Evolutionary conservation across 1,139 yeast genomes (phyloP), one percentile per base, ranked within the genome.

Genomic region (Pichia cactophila): DNA sequence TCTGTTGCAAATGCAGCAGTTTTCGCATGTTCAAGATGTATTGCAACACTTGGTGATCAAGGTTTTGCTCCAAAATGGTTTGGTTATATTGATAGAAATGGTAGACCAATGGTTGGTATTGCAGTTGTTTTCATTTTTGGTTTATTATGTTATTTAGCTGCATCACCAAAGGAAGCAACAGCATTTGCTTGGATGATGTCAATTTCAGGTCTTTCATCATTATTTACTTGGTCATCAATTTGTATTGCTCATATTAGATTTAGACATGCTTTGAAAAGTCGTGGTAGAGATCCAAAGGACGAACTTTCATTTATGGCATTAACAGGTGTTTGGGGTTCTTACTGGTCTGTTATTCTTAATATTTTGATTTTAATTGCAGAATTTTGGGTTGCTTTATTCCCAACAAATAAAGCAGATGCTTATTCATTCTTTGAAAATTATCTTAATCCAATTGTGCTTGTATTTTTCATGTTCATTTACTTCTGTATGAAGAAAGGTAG

Each of bases 171-270:
- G 49, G 78, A 83, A 64, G 78, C 74, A 48, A 72, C 71, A 36
- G 86, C 85, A 5, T 87, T 87, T 65, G 71, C 73, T 55, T 87
- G 95, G 95, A 70, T 87, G 60, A 70, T 86, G 65, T 84, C 95
- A 29, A 69, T 87, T 42, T 83, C 94, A 10, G 92, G 94, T 46
- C 76, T 86, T 54, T 82, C 90, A 44, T 81, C 94, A 1, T 70
- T 87, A 49, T 85, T 86, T 63, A 84, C 90, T 9, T 86, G 94
- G 94, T 78, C 78, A 28, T 78, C 88, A 26, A 83, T 87, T 58
- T 79, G 82, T 61, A 61, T 84, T 46, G 78, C 86, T 54, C 92
- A 81, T 57, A 70, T 86, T 52, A 75, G 95, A 63, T 86, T 86
- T 69, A 79, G 96, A 69, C 64, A 71, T 45, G 96, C 95, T 1